A percentile compares a stretch with the other conserved stretches of the same genome.
Conservation (phyloP, 2,329 filamentous ascomycete genomes). For the Cladophialophora exuberans region DNA sequence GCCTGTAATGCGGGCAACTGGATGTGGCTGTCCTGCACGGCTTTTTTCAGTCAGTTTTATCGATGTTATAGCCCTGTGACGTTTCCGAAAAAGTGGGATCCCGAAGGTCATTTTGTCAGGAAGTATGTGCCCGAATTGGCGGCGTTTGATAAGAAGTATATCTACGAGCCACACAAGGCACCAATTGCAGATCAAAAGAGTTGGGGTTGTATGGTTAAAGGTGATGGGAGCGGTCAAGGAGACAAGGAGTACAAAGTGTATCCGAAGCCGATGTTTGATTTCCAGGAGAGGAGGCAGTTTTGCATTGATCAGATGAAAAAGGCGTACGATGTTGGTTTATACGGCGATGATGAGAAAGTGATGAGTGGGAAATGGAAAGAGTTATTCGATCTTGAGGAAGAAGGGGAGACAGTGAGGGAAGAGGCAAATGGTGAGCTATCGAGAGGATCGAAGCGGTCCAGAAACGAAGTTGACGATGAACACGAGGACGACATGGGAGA, state of each 20-base stretch:
- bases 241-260: conserved; percentile 52
- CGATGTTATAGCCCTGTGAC: conserved; percentile 71
- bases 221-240: conserved; percentile 49
- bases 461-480: neutral
- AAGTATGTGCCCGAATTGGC: conserved; percentile 70
- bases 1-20: conserved; percentile 76
- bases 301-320: conserved; percentile 72
- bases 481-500: neutral
- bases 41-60: conserved; percentile 74
- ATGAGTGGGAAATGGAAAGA: conserved; percentile 62
- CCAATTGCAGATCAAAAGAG: conserved; percentile 69
- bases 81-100: conserved; percentile 77
- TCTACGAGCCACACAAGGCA: conserved; percentile 80
- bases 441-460: conserved; percentile 20
- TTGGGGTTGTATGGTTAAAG: conserved; percentile 65
- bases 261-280: conserved; percentile 79
- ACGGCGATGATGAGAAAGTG: conserved; percentile 66
- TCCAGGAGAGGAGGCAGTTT: conserved; percentile 61
- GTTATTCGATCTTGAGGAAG: conserved; percentile 49
- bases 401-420: conserved; percentile 41
- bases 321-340: conserved; percentile 67
- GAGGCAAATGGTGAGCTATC: conserved; percentile 19
- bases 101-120: conserved; percentile 65
- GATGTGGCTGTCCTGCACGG: conserved; percentile 72
- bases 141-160: conserved; percentile 66